Evolutionary conservation across 2,329 filamentous ascomycete species (phyloP), one percentile per base, ranked within the genome.

Genomic region (Botryosphaeria dothidea): DNA sequence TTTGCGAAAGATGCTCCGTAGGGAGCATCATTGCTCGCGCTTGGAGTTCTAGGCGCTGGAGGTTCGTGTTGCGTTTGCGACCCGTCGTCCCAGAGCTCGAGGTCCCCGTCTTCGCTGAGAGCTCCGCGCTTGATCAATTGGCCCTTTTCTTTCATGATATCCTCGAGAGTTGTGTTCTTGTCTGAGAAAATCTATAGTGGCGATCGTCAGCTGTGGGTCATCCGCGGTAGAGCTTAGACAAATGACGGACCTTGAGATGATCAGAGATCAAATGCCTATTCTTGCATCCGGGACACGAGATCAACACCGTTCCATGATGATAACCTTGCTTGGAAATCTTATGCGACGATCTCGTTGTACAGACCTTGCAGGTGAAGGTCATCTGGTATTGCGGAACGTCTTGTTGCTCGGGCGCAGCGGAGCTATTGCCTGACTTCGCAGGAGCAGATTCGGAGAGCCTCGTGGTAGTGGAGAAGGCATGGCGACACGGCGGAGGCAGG

Each of bases 281-380:
- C 72, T 89, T 88, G 79, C 95, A 99, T 3, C 83, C 82, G 0
- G 95, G 94, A 75, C 95, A 99, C 36, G 90, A 90, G 69, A 98
- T 93, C 65, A 99, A 83, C 4, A 95, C 90, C 1, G 92, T 94
- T 38, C 95, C 95, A 68, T 89, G 84, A 78, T 98, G 93, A 76
- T 99, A 99, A 34, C 92, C 95, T 75, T 98, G 95, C 78, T 98
- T 97, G 31, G 92, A 92, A 71, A 99, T 84, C 58, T 86, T 86
- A 80, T 99, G 96, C 13, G 88, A 85, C n/a, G 92, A 96, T 65
- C 93, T 90, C 38, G 86, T 81, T 51, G 84, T 82, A 80, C 95
- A 99, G 34, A 92, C 92, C 66, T 91, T 89, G 85, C 95, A 99
- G 70, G 95, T 99, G 77, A 99, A 97, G 57, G 89, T 91, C 69